Conservation (phyloP, 768 basidiomycete species). For the Lepiota venenata region DNA sequence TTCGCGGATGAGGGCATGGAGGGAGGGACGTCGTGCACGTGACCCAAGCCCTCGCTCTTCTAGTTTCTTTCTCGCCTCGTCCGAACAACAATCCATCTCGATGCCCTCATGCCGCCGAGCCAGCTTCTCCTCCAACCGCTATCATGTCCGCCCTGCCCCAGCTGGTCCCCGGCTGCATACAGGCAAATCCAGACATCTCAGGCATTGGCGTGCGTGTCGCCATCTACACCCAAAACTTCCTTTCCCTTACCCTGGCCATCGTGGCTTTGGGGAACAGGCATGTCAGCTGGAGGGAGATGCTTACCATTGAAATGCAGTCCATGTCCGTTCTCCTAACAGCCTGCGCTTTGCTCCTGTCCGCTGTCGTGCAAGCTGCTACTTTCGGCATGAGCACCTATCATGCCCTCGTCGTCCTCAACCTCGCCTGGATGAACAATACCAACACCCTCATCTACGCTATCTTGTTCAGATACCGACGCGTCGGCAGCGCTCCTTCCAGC, state of each 20-base stretch:
- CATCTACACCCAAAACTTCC: conserved; percentile 22
- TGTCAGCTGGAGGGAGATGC: conserved; percentile 17
- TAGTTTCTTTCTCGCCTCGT: too few species aligned
- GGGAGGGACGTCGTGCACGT: too few species aligned
- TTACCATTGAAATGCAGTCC: conserved; percentile 11
- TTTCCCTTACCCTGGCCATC: conserved; percentile 22
- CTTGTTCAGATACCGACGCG: conserved; percentile 7
- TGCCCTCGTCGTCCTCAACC: conserved; percentile 19
- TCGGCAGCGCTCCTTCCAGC: not conserved
- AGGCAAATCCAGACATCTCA: conserved; percentile 11
- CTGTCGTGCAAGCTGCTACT: conserved; percentile 18
- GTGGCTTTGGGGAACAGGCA: conserved; percentile 17
- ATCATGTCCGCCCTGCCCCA: not conserved
- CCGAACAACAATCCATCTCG: too few species aligned
- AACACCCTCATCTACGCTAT: conserved; percentile 15
- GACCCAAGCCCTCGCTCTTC: too few species aligned
- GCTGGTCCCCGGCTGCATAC: not conserved
- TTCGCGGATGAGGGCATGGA: conserved; percentile 16
- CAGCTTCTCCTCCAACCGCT: not conserved
- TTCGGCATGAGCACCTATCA: conserved; percentile 17
- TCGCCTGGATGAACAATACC: conserved; percentile 25
- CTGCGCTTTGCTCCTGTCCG: conserved; percentile 22
- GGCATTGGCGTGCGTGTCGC: conserved; percentile 24
- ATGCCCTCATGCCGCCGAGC: too few species aligned
- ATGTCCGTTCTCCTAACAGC: conserved; percentile 19